Percentiles rank a stretch among this genome's conserved stretches.
Conservation (phyloP, 805 yeast species). For the Wickerhamomyces rabaulensis region DNA sequence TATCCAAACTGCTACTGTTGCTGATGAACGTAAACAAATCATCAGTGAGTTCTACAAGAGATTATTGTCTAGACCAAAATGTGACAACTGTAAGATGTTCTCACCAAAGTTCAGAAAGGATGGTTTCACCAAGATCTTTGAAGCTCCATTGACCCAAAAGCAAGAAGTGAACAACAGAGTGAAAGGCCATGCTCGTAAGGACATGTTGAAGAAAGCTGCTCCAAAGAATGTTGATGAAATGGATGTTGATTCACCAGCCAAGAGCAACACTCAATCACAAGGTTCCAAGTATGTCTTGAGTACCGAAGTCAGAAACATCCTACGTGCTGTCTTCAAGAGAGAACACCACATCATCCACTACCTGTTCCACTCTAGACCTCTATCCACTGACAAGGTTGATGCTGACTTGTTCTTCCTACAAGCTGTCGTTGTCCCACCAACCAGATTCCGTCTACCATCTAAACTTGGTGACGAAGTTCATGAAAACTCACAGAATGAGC, state of each 20-base stretch:
- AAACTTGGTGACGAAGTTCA: slow-evolving; percentile 95
- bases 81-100: slow-evolving; percentile 95
- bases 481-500: slow-evolving; percentile 89
- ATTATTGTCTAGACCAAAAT: slow-evolving; percentile 71
- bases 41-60: slow-evolving; percentile 73
- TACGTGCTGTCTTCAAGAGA: slow-evolving; percentile 66
- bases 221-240: slow-evolving; percentile 22
- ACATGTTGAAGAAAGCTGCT: slow-evolving; percentile 43
- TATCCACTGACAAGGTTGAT: slow-evolving; percentile 35
- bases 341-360: slow-evolving; percentile 67
- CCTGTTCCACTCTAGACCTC: slow-evolving; percentile 80
- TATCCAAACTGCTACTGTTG: slow-evolving; percentile 74
- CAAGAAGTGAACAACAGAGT: slow-evolving; percentile 77
- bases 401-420: slow-evolving; percentile 91
- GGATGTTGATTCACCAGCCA: slow-evolving; percentile 24
- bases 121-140: slow-evolving; percentile 89
- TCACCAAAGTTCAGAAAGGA: slow-evolving; percentile 94
- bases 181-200: slow-evolving; percentile 71
- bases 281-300: slow-evolving; percentile 86
- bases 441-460: slow-evolving; percentile 94
- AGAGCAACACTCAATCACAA: slow-evolving; percentile 35
- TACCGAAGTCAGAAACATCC: slow-evolving; percentile 77
- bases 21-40: slow-evolving; percentile 76
- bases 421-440: slow-evolving; percentile 89
- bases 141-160: slow-evolving; percentile 76